phyloP scores from a whole-genome alignment of 306 rosid genomes.

The Senna tora region DNA sequence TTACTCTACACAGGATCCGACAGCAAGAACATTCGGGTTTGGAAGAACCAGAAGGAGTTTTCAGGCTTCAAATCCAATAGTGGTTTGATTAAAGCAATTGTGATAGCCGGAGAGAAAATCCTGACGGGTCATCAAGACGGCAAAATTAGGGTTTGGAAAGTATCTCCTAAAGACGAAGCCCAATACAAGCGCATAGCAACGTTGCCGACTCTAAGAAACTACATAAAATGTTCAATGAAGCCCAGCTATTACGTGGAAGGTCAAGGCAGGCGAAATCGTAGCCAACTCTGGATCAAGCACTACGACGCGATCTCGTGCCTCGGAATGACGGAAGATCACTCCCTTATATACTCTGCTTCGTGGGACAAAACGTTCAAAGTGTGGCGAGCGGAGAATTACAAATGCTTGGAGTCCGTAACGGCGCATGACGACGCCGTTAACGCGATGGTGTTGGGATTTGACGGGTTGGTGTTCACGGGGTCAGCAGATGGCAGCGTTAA shows the following conservation, averaged over 20 bases:
- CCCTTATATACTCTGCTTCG: slow-evolving; percentile 72
- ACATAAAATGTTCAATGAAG: slow-evolving; percentile 65
- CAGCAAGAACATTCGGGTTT: slow-evolving; percentile 84
- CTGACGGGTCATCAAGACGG: slow-evolving; percentile 94
- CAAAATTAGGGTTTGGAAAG: slow-evolving; percentile 77
- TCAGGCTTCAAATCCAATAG: slow-evolving; percentile 74
- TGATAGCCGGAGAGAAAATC: slow-evolving; percentile 59
- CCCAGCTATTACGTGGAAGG: slow-evolving; percentile 73
- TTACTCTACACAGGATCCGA: slow-evolving; percentile 88
- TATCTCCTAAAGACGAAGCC: slow-evolving; percentile 41
- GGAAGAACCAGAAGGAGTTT: slow-evolving; percentile 81
- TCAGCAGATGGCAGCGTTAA: slow-evolving; percentile 89
- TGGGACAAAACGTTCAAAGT: slow-evolving; percentile 94
- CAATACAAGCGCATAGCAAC: slow-evolving; percentile 65
- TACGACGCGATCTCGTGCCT: slow-evolving; percentile 79
- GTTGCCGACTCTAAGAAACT: slow-evolving; percentile 67
- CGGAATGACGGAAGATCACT: slow-evolving; percentile 65
- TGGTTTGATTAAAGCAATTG: slow-evolving; percentile 83
- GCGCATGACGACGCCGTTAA: slow-evolving; percentile 94
- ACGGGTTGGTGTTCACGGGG: slow-evolving; percentile 74
- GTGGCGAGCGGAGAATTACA: slow-evolving; percentile 67
- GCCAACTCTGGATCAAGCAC: slow-evolving; percentile 73
- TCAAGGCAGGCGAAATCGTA: slow-evolving; percentile 53
- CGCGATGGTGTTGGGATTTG: slow-evolving; percentile 54
- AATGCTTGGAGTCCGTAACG: slow-evolving; percentile 77